phyloP scores from a whole-genome alignment of 73 alveolate genomes.

The Tetrahymena malaccensis region DNA sequence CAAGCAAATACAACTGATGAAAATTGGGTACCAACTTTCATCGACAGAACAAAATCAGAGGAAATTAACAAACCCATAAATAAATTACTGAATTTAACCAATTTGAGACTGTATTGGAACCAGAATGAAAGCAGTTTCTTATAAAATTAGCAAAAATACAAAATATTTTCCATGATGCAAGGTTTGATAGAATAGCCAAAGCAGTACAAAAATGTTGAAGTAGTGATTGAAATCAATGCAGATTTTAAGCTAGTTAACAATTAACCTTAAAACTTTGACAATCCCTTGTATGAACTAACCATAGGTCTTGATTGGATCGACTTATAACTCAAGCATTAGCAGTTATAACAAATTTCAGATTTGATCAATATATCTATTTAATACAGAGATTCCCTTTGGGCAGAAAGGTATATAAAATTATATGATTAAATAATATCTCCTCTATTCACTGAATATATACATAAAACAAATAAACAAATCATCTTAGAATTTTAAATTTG shows the following conservation, averaged over 20 bases:
- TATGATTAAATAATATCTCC: background rate
- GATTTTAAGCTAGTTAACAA: slow-evolving; percentile 16
- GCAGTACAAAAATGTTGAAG: background rate
- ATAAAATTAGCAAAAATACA: background rate
- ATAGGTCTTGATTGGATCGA: slow-evolving; percentile 9
- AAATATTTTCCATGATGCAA: background rate
- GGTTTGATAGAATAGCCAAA: slow-evolving; percentile 3
- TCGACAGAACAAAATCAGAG: slow-evolving; percentile 52
- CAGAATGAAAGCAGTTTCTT: background rate
- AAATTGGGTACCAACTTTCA: slow-evolving; percentile 76
- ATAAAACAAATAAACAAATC: no score
- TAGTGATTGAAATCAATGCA: slow-evolving; percentile 12
- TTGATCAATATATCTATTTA: slow-evolving; percentile 1
- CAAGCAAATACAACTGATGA: slow-evolving; percentile 76
- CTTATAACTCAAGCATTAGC: background rate
- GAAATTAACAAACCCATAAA: slow-evolving; percentile 40
- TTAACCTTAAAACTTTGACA: background rate
- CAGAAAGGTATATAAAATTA: slow-evolving; percentile 2
- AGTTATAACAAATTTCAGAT: slow-evolving; percentile 12
- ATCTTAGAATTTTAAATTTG: background rate
- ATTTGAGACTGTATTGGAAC: slow-evolving; percentile 59
- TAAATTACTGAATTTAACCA: slow-evolving; percentile 41
- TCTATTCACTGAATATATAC: no score
- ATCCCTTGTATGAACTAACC: slow-evolving; percentile 14
- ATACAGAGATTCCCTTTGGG: slow-evolving; percentile 17